Base-by-base conservation (phyloP, 495 filamentous ascomycete species). In the Paragyromitra xinjiangensis region DNA sequence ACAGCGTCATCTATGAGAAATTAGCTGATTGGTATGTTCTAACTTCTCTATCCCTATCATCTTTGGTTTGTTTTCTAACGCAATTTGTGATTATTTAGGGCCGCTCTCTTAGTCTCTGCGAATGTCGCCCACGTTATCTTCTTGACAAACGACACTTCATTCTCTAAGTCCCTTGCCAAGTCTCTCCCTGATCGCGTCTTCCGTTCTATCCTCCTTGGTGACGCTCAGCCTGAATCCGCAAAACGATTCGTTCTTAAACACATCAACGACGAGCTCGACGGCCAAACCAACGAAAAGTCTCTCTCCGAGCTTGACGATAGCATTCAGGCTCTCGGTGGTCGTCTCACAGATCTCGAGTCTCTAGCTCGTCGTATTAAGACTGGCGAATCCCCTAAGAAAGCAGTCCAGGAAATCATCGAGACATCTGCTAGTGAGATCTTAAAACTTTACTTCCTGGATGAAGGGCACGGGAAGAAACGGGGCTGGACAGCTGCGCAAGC, bases 91-190 rank as follows among this genome's bases (percentile, higher is more conserved):
- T 44, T 14, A 2, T 12, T 2, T 34, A 81, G 80, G 93, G 94
- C 95, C 2, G 93, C 96, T 3, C 87, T 89, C 0, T 85, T 98
- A n/a, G 93, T 94, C 0, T 91, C 92, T 3, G 88, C 89, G n/a
- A 97, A 98, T 76, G 88, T 97, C 55, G 96, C 95, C 2, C 95
- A 98, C 83, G 95, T 99, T 75, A 91, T 99, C 59, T 97, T 98
- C 86, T 87, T 99, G n/a, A 97, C 95, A 0, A 93, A 92, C 77
- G 96, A 99, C 75, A 88, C 93, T 2, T 92, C 94, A 2, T 97
- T 92, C 83, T 90, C 92, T 14, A 99, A 99, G 80, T 91, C 92
- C 6, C 87, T 99, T 26, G 67, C 74, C 4, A 95, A 92, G 83
- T 90, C 93, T 0, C 87, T 99, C 16, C 95, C 95, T 0, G 95